Evolutionary conservation across 73 alveolate genomes (phyloP).

Genomic region (Uronychia binucleata): DNA sequence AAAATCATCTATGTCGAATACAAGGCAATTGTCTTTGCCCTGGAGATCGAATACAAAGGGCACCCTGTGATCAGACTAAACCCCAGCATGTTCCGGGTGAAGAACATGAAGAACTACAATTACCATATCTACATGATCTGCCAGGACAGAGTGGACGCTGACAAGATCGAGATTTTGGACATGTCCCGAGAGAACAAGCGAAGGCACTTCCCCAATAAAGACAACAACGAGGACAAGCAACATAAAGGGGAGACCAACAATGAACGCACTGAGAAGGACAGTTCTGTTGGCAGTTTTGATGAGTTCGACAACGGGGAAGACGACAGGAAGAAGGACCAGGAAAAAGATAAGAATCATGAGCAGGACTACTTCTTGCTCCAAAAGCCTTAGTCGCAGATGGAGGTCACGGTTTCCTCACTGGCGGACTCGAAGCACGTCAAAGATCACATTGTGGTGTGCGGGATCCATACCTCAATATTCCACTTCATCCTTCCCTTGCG

Average conservation of each 20-base stretch:
- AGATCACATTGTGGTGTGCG: slow-evolving; percentile 97
- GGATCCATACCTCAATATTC: slow-evolving; percentile 92
- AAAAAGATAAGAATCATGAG: slow-evolving; percentile 21
- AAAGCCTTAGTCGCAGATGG: slow-evolving; percentile 68
- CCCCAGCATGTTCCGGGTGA: slow-evolving; percentile 88
- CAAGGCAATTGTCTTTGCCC: slow-evolving; percentile 92
- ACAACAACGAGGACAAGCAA: slow-evolving; percentile 10
- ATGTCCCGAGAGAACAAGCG: slow-evolving; percentile 40
- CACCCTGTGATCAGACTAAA: slow-evolving; percentile 85
- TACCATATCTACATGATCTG: slow-evolving; percentile 93
- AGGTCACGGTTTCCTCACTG: slow-evolving; percentile 26
- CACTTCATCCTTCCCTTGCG: slow-evolving; percentile 94
- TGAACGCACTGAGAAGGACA: neutral
- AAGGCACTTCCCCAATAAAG: slow-evolving; percentile 21
- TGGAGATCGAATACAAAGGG: slow-evolving; percentile 89
- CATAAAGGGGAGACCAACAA: slow-evolving; percentile 16
- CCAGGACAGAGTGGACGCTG: slow-evolving; percentile 92
- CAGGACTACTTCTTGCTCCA: slow-evolving; percentile 70
- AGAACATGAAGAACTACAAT: slow-evolving; percentile 70
- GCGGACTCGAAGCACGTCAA: slow-evolving; percentile 16
- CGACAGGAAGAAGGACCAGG: neutral
- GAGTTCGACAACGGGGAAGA: slow-evolving; percentile 25
- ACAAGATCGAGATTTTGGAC: slow-evolving; percentile 81
- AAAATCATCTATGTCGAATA: slow-evolving; percentile 82
- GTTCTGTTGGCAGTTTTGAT: slow-evolving; percentile 7